phyloP scores from a whole-genome alignment of 805 yeast genomes.

The Crinitomyces ghanaensis region DNA sequence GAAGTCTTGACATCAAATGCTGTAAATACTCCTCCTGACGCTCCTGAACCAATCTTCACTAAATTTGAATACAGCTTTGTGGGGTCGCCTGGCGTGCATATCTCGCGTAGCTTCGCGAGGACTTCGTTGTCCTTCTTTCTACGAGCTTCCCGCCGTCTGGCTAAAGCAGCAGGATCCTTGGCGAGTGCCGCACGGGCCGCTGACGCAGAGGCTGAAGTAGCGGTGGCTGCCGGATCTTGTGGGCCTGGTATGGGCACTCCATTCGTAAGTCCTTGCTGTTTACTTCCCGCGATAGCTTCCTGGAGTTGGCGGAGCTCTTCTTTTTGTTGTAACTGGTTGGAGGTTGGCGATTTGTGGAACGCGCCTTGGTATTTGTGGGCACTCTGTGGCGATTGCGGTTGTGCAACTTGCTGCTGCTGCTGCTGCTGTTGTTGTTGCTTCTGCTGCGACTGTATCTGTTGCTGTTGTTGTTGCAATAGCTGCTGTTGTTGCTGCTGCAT shows the following conservation, averaged over 20 bases:
- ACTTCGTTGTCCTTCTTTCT: conserved; percentile 61
- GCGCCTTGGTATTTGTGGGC: conserved; percentile 6
- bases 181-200: conserved; percentile 9
- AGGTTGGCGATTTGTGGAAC: conserved; percentile 4
- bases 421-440: conserved; percentile 5
- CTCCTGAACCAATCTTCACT: conserved; percentile 76
- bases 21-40: conserved; percentile 83
- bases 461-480: conserved; percentile 6
- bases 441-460: conserved; percentile 7
- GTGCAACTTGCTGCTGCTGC: conserved; percentile 7
- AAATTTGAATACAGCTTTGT: conserved; percentile 48
- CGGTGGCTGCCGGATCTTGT: conserved; percentile 16
- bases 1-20: conserved; percentile 53
- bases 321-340: conserved; percentile 5
- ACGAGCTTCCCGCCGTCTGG: conserved; percentile 61
- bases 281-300: conserved; percentile 3
- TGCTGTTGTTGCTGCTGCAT: conserved; percentile 8
- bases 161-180: conserved; percentile 18
- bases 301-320: conserved; percentile 4
- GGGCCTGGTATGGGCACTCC: conserved; percentile 8
- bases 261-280: neutral
- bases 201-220: conserved; percentile 18
- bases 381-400: conserved; percentile 5
- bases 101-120: conserved; percentile 55
- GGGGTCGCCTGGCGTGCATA: conserved; percentile 84